Conservation (phyloP, 257 asterid species). For the Echium plantagineum region DNA sequence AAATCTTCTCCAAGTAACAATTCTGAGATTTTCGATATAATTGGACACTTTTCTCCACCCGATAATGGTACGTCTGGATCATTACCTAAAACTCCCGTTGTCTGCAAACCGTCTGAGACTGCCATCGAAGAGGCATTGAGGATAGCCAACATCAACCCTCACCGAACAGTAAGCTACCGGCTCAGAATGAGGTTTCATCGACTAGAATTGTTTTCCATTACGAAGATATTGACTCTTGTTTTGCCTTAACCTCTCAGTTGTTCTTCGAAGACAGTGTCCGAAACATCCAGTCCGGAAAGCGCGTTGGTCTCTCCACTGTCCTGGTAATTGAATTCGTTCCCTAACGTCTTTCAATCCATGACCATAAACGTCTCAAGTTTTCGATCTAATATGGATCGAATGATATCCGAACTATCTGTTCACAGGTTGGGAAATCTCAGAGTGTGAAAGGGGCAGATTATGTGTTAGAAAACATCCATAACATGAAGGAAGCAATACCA, state of each 20-base stretch:
- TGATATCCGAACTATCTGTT: background rate
- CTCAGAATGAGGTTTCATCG: background rate
- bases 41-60: conserved; percentile 58
- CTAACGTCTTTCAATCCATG: too few species aligned
- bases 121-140: conserved; percentile 69
- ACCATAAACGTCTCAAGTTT: too few species aligned
- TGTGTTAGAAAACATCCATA: conserved; percentile 82
- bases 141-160: conserved; percentile 69
- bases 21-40: conserved; percentile 55
- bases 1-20: conserved; percentile 10
- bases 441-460: conserved; percentile 86
- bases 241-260: conserved; percentile 32
- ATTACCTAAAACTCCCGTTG: conserved; percentile 80
- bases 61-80: conserved; percentile 25
- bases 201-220: background rate
- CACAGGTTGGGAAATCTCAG: conserved; percentile 76
- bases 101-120: conserved; percentile 78
- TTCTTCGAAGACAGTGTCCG: conserved; percentile 92
- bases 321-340: conserved; percentile 48
- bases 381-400: too few species aligned
- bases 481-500: conserved; percentile 83
- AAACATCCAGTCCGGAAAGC: conserved; percentile 73
- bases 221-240: conserved; percentile 2
- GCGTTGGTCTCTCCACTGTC: conserved; percentile 71
- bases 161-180: conserved; percentile 53